Evolutionary conservation across 495 filamentous ascomycete genomes (phyloP), one percentile per base, ranked within the genome.

Genomic region (Pyrenula aspistea): DNA sequence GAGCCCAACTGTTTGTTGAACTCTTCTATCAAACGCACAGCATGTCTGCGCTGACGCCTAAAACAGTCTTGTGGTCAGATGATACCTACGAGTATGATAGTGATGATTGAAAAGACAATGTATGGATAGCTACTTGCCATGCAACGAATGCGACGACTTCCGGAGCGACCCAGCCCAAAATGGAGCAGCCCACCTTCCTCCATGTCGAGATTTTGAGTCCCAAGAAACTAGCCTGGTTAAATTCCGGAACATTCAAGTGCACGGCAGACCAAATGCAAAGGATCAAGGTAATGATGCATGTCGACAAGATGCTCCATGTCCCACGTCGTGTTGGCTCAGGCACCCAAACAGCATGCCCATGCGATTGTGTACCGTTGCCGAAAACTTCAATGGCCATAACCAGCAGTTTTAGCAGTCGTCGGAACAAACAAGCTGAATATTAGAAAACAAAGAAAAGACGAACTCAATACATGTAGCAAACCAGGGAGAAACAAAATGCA

Each of bases 221-320:
- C 8, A 42, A 15, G 31, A 42, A 42, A 15, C 31, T 42, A 42
- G 31, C 15, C 15, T 42, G 31, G 15, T 42, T 31, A n/a, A 53
- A 22, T 56, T 55, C 52, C 21, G 68, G 59, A 12, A 76, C 56
- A 57, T 77, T 68, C 1, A 72, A 57, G 55, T 77, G 74, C 1
- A 77, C 58, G 2, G 73, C 68, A 10, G 71, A 71, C 67, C 71
- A 76, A 19, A 75, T 59, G 55, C 74, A 75, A 3, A 76, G 54
- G 1, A 56, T 25, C 2, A 73, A 57, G 1, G 71, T 77, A 15
- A 73, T 60, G 4, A 69, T 12, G 58, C 71, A 75, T 42, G 61
- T 69, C 1, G 55, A 63, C 3, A 74, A 48, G 2, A 77, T 60
- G 31, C 60, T 54, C 54, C 56, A 67, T 0, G 71, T 76, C n/a